phyloP scores from a whole-genome alignment of 257 asterid genomes.

The Voacanga thouarsii region DNA sequence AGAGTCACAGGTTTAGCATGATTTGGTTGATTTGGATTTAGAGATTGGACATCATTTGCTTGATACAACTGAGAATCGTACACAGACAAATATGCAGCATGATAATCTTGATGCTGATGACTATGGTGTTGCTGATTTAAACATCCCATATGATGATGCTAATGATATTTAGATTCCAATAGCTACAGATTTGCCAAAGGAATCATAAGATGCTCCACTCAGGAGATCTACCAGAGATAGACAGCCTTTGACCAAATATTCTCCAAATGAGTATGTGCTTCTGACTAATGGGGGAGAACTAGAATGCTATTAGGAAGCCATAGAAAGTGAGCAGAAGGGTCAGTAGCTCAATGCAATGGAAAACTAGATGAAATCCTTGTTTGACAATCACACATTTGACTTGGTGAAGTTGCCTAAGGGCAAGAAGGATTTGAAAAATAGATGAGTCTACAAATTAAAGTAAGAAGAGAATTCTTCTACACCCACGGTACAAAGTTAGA shows the following conservation, averaged over 20 bases:
- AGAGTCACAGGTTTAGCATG: not conserved
- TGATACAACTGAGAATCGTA: not conserved
- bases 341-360: not conserved
- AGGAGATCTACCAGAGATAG: not conserved
- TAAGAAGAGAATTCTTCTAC: not conserved
- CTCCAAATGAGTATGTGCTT: not conserved
- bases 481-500: not conserved
- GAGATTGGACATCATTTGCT: fast-evolving
- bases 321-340: not conserved
- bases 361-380: not conserved
- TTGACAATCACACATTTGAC: not conserved
- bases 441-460: not conserved
- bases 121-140: not conserved
- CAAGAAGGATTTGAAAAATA: not conserved
- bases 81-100: not conserved
- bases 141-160: not conserved
- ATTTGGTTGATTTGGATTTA: not conserved
- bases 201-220: too few species aligned
- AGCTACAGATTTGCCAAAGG: not conserved
- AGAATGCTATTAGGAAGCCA: not conserved
- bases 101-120: not conserved
- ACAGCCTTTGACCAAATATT: not conserved
- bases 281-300: not conserved
- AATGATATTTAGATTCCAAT: not conserved
- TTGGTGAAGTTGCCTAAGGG: not conserved